These are phyloP conservation scores for Alternaria arbusti DNA, from an alignment of 2,329 filamentous ascomycete genomes.

Conservation along the genomic window DNA sequence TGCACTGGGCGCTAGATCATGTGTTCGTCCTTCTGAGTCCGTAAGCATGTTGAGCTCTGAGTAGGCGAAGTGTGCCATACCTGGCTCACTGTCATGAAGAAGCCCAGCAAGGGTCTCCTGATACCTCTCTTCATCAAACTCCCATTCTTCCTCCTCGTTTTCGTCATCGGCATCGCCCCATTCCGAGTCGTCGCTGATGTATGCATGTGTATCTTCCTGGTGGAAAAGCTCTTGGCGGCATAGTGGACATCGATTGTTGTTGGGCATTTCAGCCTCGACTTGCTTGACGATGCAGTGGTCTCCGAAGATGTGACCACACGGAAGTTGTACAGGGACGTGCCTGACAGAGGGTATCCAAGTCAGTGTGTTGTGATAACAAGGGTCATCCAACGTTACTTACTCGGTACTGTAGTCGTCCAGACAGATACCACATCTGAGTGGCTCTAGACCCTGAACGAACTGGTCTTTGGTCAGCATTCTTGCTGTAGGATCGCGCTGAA, in stretches of 20 bases:
- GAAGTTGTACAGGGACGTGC: background rate
- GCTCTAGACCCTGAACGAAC: conserved; percentile 3
- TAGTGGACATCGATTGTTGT: background rate
- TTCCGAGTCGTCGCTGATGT: background rate
- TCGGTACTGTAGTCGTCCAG: background rate
- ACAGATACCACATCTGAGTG: conserved; percentile 3
- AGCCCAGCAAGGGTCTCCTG: background rate
- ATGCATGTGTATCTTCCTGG: background rate
- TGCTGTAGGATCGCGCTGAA: background rate
- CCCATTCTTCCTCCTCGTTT: background rate
- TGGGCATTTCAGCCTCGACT: background rate
- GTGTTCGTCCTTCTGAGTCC: background rate
- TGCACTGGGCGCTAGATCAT: background rate
- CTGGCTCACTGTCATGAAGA: background rate
- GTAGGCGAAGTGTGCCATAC: background rate
- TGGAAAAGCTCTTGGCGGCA: background rate
- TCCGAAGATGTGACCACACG: conserved; percentile 3
- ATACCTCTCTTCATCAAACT: background rate
- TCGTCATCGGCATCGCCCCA: background rate
- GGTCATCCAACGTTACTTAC: background rate
- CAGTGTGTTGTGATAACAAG: background rate
- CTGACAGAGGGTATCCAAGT: background rate
- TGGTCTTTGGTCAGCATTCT: conserved; percentile 1
- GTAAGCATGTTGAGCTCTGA: background rate
- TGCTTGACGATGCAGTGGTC: conserved; percentile 2